Conservation (phyloP, 2,329 filamentous ascomycete species). For the Cladosporium sp. region DNA sequence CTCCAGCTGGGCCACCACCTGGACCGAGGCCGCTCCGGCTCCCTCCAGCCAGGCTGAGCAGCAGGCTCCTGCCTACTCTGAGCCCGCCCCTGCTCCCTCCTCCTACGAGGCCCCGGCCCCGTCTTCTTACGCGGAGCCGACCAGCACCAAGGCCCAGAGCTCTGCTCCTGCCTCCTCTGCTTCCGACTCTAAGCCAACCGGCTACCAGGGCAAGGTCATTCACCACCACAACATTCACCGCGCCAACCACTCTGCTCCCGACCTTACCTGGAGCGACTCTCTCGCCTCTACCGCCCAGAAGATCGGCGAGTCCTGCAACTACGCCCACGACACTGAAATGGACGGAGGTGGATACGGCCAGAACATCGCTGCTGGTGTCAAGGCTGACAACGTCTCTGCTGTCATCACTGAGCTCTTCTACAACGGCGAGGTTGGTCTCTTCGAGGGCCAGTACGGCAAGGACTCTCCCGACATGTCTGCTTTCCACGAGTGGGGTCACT, state of each 20-base stretch:
- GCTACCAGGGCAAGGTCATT: constrained; percentile 45
- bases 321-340: constrained; percentile 64
- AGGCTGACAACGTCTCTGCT: constrained; percentile 55
- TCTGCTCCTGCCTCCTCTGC: constrained; percentile 10
- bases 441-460: constrained; percentile 37
- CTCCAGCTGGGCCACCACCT: constrained; percentile 9
- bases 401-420: constrained; percentile 85
- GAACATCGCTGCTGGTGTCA: constrained; percentile 74
- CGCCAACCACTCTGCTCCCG: constrained; percentile 68
- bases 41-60: constrained; percentile 20
- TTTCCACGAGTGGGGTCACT: constrained; percentile 69
- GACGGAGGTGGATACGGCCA: constrained; percentile 73
- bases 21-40: constrained; percentile 12
- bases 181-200: constrained; percentile 15
- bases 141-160: constrained; percentile 6
- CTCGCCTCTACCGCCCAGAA: constrained; percentile 61
- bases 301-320: constrained; percentile 65
- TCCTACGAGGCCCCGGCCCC: constrained; percentile 9
- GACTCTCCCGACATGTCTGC: constrained; percentile 55
- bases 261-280: constrained; percentile 61
- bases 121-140: constrained; percentile 8
- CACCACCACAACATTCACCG: constrained; percentile 85
- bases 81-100: constrained; percentile 11
- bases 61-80: constrained; percentile 14
- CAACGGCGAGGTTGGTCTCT: constrained; percentile 67